Percentiles rank a stretch among this genome's conserved stretches.
Conservation (phyloP, 768 basidiomycete species). For the Leccinum boreale region DNA sequence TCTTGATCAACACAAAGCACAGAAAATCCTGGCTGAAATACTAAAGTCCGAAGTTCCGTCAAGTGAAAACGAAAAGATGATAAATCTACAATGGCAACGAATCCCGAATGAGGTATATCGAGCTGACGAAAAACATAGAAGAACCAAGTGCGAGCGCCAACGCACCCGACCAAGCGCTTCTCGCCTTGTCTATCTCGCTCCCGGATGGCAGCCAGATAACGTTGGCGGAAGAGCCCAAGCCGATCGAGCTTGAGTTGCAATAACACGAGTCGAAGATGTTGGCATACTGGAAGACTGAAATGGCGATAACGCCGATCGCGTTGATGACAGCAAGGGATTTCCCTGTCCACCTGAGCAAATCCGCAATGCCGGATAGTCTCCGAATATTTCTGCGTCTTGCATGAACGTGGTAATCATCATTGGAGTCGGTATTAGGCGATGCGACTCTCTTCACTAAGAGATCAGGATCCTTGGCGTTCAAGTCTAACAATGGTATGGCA, state of each 20-base stretch:
- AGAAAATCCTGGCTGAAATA: too few species aligned
- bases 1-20: too few species aligned
- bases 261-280: conserved; percentile 27
- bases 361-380: background rate
- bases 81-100: too few species aligned
- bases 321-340: conserved; percentile 29
- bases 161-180: background rate
- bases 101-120: too few species aligned
- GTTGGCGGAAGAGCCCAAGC: conserved; percentile 23
- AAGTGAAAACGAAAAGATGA: too few species aligned
- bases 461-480: background rate
- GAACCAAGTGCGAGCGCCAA: too few species aligned
- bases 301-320: conserved; percentile 20
- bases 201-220: conserved; percentile 18
- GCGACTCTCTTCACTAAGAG: background rate
- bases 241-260: conserved; percentile 26
- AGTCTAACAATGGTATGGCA: background rate
- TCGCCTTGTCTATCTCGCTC: conserved; percentile 27
- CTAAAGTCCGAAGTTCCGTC: too few species aligned
- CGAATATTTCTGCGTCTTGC: background rate
- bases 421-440: background rate
- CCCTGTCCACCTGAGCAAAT: conserved; percentile 24
- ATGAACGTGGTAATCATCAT: background rate
- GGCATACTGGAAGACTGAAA: conserved; percentile 30
- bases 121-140: too few species aligned